phyloP scores from a whole-genome alignment of 768 basidiomycete genomes.

The Coprinopsis strossmayeri region DNA sequence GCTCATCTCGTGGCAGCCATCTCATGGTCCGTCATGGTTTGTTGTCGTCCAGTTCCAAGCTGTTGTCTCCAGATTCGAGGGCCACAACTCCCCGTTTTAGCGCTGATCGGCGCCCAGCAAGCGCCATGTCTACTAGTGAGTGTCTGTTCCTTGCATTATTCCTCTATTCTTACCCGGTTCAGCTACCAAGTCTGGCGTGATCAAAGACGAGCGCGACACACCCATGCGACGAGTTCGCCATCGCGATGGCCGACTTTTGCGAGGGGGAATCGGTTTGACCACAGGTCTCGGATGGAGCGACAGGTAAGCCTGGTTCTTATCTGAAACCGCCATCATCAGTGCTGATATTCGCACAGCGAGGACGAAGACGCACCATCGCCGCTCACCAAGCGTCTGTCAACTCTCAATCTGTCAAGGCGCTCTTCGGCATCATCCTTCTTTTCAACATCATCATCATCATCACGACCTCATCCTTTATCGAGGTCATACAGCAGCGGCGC shows the following conservation, averaged over 20 bases:
- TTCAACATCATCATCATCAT: conserved; percentile 14
- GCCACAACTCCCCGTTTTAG: conserved; percentile 13
- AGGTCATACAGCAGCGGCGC: conserved; percentile 27
- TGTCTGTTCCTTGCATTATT: conserved; percentile 1
- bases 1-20: conserved; percentile 31
- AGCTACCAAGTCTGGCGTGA: conserved; percentile 31
- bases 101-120: conserved; percentile 25
- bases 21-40: conserved; percentile 63
- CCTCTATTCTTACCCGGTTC: conserved; percentile 2
- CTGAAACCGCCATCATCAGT: background rate
- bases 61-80: conserved; percentile 34
- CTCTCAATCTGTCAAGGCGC: conserved; percentile 42
- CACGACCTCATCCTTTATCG: conserved; percentile 24
- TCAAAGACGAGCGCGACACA: conserved; percentile 55
- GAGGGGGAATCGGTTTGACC: conserved; percentile 62
- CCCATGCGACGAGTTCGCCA: conserved; percentile 50
- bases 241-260: conserved; percentile 50
- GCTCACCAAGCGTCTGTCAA: conserved; percentile 56
- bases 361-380: conserved; percentile 69
- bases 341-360: conserved; percentile 36
- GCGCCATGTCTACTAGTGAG: conserved; percentile 29
- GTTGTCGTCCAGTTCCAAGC: conserved; percentile 59
- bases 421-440: conserved; percentile 39
- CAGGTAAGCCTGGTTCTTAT: conserved; percentile 44
- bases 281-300: conserved; percentile 75